These are phyloP conservation scores for Synchytrium microbalum DNA, from an alignment of 371 early-diverging fungal genomes.

Conservation along the genomic window DNA sequence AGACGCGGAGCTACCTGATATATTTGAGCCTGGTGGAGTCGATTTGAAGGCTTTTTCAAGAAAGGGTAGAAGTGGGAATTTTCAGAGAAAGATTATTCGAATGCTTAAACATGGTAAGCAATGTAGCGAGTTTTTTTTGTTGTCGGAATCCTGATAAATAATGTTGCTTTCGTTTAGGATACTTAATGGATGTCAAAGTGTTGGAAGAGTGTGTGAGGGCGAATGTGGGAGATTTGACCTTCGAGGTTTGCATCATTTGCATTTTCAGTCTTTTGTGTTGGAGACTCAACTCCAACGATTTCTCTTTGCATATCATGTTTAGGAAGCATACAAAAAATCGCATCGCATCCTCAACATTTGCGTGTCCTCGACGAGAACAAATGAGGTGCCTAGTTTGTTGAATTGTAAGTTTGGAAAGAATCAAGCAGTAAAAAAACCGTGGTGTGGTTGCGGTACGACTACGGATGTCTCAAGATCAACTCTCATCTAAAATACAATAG, in stretches of 20 bases:
- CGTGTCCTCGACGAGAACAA: conserved; percentile 63
- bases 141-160: too few species aligned
- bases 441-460: too few species aligned
- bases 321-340: conserved; percentile 45
- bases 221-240: conserved; percentile 78
- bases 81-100: conserved; percentile 42
- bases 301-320: conserved; percentile 24
- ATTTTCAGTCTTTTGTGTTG: neutral
- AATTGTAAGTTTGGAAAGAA: too few species aligned
- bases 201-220: conserved; percentile 54
- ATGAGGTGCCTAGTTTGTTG: conserved; percentile 75
- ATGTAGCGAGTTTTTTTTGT: too few species aligned
- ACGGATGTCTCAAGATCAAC: too few species aligned
- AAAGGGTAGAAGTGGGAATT: conserved; percentile 21
- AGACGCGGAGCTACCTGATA: conserved; percentile 66
- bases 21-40: conserved; percentile 36
- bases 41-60: conserved; percentile 1
- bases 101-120: conserved; percentile 64
- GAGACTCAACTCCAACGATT: neutral
- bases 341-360: conserved; percentile 65
- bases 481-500: too few species aligned
- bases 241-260: conserved; percentile 45
- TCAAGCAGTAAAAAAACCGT: too few species aligned
- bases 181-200: conserved; percentile 67
- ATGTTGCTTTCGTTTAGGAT: too few species aligned